Evolutionary conservation across 805 yeast genomes (phyloP), one percentile per base, ranked within the genome.

Genomic region (Yamadazyma insecticola): DNA sequence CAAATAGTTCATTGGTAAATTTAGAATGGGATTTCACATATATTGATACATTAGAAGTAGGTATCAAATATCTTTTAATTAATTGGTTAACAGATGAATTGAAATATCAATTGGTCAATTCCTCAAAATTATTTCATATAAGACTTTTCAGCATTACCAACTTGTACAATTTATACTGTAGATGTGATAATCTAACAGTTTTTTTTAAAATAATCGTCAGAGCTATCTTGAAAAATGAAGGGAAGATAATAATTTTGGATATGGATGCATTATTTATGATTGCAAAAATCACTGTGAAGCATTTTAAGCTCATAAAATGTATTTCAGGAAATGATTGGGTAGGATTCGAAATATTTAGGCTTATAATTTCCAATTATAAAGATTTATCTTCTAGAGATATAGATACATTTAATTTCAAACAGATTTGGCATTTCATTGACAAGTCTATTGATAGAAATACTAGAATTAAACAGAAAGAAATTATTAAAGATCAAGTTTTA

Each of bases 61-160:
- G 76, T 11, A 53, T 67, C 6, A 62, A 63, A 37, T 68, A 66
- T 31, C 55, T 70, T 37, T 47, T 68, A 4, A 61, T 69, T 3
- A 74, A 71, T 41, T 70, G 76, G 75, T 49, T 69, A 26, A 60
- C 76, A 4, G 58, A 58, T 15, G 61, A 57, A 24, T 47, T 72
- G 13, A 70, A 72, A 37, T 36, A 50, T 0, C 51, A 53, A 1
- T 52, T 61, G 2, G 48, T 53, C 2, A 50, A 50, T 11, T 58
- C 68, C 0, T 57, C 65, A 0, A 58, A 49, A 33, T 45, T 63
- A 24, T 49, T 66, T 1, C 69, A 63, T 33, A 45, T 66, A 2
- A 52, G 54, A 1, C 57, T 65, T 2, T 29, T 36, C 1, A 50
- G 50, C 9, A 41, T 66, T 6, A 40, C 60, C 4, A 43, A 45